Percentiles rank a stretch among this genome's conserved stretches.
These are phyloP conservation scores for Suhomyces panamericanus DNA, from an alignment of 1,139 yeast species.

Conservation along the genomic window DNA sequence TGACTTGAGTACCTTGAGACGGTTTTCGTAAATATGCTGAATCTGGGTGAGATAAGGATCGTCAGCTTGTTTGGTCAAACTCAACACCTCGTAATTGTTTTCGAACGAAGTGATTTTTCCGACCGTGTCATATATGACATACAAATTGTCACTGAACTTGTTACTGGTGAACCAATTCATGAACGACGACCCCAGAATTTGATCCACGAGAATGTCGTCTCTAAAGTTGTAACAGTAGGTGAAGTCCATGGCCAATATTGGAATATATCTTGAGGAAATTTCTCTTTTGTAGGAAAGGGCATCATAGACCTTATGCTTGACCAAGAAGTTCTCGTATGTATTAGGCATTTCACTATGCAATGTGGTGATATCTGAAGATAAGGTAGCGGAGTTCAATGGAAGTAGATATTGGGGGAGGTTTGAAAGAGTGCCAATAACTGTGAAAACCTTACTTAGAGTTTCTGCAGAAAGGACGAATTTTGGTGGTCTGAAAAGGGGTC, in stretches of 20 bases:
- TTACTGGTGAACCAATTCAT: conserved; percentile 44
- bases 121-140: conserved; percentile 25
- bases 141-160: conserved; percentile 27
- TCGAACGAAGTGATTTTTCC: conserved; percentile 21
- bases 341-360: conserved; percentile 24
- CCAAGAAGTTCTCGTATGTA: conserved; percentile 21
- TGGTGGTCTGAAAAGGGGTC: conserved; percentile 15
- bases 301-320: conserved; percentile 17
- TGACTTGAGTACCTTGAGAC: conserved; percentile 12
- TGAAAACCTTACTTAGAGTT: conserved; percentile 27
- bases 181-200: conserved; percentile 36
- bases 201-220: conserved; percentile 32
- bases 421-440: conserved; percentile 28
- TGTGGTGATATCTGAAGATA: conserved; percentile 32
- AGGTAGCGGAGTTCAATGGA: conserved; percentile 20
- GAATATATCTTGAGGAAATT: conserved; percentile 24
- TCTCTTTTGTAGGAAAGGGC: conserved; percentile 16
- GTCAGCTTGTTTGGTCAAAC: conserved; percentile 10
- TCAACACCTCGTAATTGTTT: conserved; percentile 14
- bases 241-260: conserved; percentile 31
- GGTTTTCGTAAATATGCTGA: conserved; percentile 19
- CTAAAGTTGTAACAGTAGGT: conserved; percentile 31
- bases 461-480: conserved; percentile 32
- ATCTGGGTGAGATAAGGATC: conserved; percentile 27
- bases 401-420: conserved; percentile 24